Conservation (phyloP, 257 asterid species). For the Solanum pinnatisectum region DNA sequence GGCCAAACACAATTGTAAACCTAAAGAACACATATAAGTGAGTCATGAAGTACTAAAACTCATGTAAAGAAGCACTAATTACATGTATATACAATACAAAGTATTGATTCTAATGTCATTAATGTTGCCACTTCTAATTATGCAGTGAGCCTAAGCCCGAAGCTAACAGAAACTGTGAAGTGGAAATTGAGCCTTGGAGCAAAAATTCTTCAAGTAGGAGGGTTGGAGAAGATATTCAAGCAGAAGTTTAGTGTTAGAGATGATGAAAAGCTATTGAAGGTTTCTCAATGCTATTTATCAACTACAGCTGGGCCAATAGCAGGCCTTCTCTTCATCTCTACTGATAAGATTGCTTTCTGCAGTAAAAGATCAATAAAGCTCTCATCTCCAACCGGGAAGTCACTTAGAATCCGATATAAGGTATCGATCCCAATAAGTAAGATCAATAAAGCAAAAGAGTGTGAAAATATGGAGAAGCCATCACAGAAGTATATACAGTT, state of each 20-base stretch:
- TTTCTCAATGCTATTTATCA: constrained; percentile 2
- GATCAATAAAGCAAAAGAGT: constrained; percentile 16
- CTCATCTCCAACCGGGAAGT: constrained; percentile 4
- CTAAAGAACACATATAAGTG: neutral
- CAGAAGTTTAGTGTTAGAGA: neutral
- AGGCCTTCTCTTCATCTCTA: constrained; percentile 7
- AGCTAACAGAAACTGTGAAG: constrained; percentile 30
- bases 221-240: constrained; percentile 8
- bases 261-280: constrained; percentile 10
- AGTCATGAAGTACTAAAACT: neutral
- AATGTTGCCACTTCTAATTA: neutral
- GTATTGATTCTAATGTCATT: neutral
- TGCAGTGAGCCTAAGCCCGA: constrained; percentile 38
- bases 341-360: constrained; percentile 6
- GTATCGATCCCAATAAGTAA: constrained; percentile 28
- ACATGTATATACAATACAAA: neutral
- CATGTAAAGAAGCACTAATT: neutral
- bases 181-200: constrained; percentile 44
- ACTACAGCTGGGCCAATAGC: constrained; percentile 10
- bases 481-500: constrained; percentile 32
- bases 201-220: constrained; percentile 13
- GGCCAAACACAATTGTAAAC: neutral
- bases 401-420: constrained; percentile 1
- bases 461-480: constrained; percentile 18
- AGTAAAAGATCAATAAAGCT: constrained; percentile 7